A percentile compares a stretch with the other conserved stretches of the same genome.
These are phyloP conservation scores for Sorghum bicolor DNA, from an alignment of 176 grass and related monocot genomes.

Conservation along the genomic window Sorghum_bicolor_NCBIv3 NC_012872.2:71099501-71100000, in stretches of 20 bases:
- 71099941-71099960: neutral
- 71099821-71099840: neutral
- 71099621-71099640: slow-evolving; percentile 31
- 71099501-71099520: slow-evolving; percentile 52
- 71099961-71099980: neutral
- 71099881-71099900: neutral
- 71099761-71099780: neutral
- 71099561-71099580: neutral
- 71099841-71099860: neutral
- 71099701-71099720: neutral
- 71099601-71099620: neutral
- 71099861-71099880: neutral
- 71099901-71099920: neutral
- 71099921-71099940: neutral
- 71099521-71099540: slow-evolving; percentile 84
- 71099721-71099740: neutral
- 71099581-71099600: neutral
- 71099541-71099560: slow-evolving; percentile 88
- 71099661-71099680: slow-evolving; percentile 42
- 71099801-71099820: neutral
- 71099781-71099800: neutral
- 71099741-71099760: neutral
- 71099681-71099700: slow-evolving; percentile 57
- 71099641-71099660: slow-evolving; percentile 52
- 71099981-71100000: neutral